A percentile compares a stretch with the other conserved stretches of the same genome.
Evolutionary conservation across 2,329 filamentous ascomycete genomes (phyloP).

Genomic region (Pseudonectria buxi): DNA sequence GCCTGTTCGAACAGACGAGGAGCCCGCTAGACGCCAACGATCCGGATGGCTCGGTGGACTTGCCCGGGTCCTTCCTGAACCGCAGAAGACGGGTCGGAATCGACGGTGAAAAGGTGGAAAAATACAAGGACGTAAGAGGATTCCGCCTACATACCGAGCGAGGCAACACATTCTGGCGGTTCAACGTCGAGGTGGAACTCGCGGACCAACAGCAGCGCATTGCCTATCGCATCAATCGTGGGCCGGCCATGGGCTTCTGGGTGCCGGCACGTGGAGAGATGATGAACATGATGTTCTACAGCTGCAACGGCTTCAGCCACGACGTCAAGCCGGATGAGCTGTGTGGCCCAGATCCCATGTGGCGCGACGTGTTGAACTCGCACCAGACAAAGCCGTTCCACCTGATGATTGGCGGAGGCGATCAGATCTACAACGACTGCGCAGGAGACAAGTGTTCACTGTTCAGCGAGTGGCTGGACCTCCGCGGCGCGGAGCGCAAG

Average conservation of each 20-base stretch:
- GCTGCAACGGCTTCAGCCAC: conserved; percentile 90
- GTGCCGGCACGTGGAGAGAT: conserved; percentile 75
- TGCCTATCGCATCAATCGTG: conserved; percentile 91
- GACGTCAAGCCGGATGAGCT: conserved; percentile 72
- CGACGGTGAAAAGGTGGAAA: conserved; percentile 75
- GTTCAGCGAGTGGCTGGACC: conserved; percentile 79
- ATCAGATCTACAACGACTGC: conserved; percentile 93
- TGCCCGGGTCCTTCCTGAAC: conserved; percentile 46
- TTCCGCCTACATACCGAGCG: conserved; percentile 77
- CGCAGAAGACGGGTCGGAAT: conserved; percentile 45
- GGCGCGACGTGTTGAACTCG: conserved; percentile 89
- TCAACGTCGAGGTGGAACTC: conserved; percentile 90
- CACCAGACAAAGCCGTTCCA: conserved; percentile 93
- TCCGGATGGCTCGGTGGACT: conserved; percentile 38
- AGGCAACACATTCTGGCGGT: conserved; percentile 93
- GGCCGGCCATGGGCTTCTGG: conserved; percentile 88
- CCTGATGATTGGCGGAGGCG: conserved; percentile 94
- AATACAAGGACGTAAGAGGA: conserved; percentile 77
- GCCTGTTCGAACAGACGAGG: conserved; percentile 67
- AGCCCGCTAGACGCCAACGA: conserved; percentile 43
- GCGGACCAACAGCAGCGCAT: conserved; percentile 71
- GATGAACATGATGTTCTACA: conserved; percentile 99
- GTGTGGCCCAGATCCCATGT: conserved; percentile 90
- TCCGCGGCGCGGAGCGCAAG: conserved; percentile 74
- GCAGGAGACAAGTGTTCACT: conserved; percentile 67